Base-by-base conservation (phyloP, 2,329 filamentous ascomycete species). In the Tolypocladium paradoxum region DNA sequence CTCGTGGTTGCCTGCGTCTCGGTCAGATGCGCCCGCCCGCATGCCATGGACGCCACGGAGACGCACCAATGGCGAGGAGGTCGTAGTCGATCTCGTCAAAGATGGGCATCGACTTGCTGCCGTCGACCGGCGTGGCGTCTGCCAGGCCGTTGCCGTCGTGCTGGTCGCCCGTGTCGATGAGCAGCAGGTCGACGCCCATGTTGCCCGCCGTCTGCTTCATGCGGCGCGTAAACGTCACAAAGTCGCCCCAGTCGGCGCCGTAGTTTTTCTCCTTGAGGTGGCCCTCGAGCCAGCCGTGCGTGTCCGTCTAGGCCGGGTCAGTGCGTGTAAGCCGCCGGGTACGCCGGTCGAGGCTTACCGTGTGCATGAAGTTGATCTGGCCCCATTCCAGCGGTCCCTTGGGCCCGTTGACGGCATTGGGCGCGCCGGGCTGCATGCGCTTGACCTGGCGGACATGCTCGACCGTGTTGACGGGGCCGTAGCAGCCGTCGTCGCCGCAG, bases 191-290 rank as follows among this genome's bases (percentile, higher is more conserved):
- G 6, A 84, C 81, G 11, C 76, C 75, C 57, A 82, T 69, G 14
- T 74, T 70, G 22, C 70, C 68, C 4, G 82, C 82, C 59, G 77
- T 80, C 53, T 76, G 67, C 64, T 79, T 80, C 78, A 85, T 83
- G 56, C 76, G 76, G 49, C 73, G 74, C 14, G 76, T 73, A 61
- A 85, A 84, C 52, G 77, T 77, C 43, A 81, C 79, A 64, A 78
- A 84, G 63, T 85, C 82, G 27, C 82, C 82, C 79, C 81, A 85
- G 61, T 85, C 82, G 2, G 81, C 82, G 40, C 81, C 80, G 56
- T 83, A 84, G 60, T 82, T 83, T 59, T 74, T 70, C 65, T 84
- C 78, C 58, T 83, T 82, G 56, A 84, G 63, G 61, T 83, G 78
- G 4, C 79, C 78, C 59, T 79, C 76, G 20, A 83, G 70, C 81